Percentiles rank a stretch among this genome's conserved stretches.
phyloP scores from a whole-genome alignment of 2,329 filamentous ascomycete genomes.

The Aureobasidium sp. region DNA sequence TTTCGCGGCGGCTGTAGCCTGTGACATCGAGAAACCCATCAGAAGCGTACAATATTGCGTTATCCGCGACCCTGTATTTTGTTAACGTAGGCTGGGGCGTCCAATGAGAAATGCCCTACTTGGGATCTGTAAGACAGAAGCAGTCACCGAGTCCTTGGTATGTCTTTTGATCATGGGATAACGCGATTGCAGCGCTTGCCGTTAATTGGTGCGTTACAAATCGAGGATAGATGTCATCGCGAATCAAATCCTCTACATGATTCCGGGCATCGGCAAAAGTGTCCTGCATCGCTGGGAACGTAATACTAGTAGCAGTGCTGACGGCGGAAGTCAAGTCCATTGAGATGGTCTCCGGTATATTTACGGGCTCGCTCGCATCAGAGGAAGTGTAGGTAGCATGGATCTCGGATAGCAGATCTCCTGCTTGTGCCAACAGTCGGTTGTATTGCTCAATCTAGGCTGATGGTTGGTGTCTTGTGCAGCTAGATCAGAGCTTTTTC shows the following conservation, averaged over 20 bases:
- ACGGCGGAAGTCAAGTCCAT: slow-evolving; percentile 41
- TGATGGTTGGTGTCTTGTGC: neutral
- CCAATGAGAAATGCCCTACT: slow-evolving; percentile 18
- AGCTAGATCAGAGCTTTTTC: neutral
- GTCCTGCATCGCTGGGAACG: slow-evolving; percentile 42
- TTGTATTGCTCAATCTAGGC: slow-evolving; percentile 40
- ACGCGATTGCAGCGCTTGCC: slow-evolving; percentile 38
- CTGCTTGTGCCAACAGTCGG: slow-evolving; percentile 39
- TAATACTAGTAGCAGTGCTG: slow-evolving; percentile 39
- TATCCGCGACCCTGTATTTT: slow-evolving; percentile 35
- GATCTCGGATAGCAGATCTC: slow-evolving; percentile 40
- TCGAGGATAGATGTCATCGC: slow-evolving; percentile 43
- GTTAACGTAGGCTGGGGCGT: neutral
- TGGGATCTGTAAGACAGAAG: slow-evolving; percentile 52
- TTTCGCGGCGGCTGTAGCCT: slow-evolving; percentile 42
- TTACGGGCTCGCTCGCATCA: slow-evolving; percentile 33
- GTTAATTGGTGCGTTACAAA: slow-evolving; percentile 50
- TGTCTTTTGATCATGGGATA: slow-evolving; percentile 35
- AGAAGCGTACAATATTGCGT: slow-evolving; percentile 45
- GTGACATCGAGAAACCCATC: slow-evolving; percentile 49
- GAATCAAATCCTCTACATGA: slow-evolving; percentile 40
- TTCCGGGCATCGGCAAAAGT: slow-evolving; percentile 40
- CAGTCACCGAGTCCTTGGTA: slow-evolving; percentile 53
- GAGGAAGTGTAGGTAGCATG: slow-evolving; percentile 38
- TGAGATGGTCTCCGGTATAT: slow-evolving; percentile 36